phyloP scores from a whole-genome alignment of 331 rosid genomes.

The Spiraea crenata region DNA sequence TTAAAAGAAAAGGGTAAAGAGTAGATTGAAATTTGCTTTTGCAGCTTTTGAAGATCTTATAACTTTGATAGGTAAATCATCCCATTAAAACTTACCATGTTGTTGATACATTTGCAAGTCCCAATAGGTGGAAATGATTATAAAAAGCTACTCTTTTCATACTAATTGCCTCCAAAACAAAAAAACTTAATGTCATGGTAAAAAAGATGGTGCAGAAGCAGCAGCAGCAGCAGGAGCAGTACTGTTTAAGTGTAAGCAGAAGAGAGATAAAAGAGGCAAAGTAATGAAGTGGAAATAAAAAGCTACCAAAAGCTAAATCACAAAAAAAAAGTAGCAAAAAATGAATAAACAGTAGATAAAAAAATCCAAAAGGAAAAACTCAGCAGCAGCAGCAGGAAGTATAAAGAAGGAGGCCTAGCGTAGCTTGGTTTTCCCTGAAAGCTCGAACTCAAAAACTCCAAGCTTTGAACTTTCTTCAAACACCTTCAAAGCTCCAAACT shows the following conservation, averaged over 20 bases:
- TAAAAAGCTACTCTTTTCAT: constrained; percentile 14
- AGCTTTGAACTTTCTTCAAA: no score
- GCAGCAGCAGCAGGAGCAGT: not conserved
- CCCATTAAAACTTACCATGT: constrained; percentile 24
- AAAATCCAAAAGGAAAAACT: not conserved
- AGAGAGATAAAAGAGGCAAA: constrained; percentile 19
- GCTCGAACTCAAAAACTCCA: constrained; percentile 23
- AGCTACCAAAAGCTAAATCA: constrained; percentile 40
- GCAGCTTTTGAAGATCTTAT: constrained; percentile 46
- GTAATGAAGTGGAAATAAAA: constrained; percentile 29
- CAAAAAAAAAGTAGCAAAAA: constrained; percentile 31
- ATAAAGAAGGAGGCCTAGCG: constrained; percentile 63
- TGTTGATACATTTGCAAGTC: constrained; percentile 15
- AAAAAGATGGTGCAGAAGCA: constrained; percentile 14
- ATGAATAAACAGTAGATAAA: not conserved
- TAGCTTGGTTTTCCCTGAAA: constrained; percentile 48
- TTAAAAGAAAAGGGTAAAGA: constrained; percentile 9
- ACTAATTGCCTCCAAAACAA: constrained; percentile 17
- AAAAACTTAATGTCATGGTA: constrained; percentile 10
- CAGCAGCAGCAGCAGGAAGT: constrained; percentile 36
- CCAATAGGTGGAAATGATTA: constrained; percentile 24
- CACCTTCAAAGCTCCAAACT: not conserved
- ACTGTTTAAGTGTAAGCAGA: constrained; percentile 12
- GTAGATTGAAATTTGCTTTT: constrained; percentile 36
- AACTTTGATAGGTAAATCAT: constrained; percentile 19